Percentiles rank a stretch among this genome's conserved stretches.
Conservation (phyloP, 208 protist species). For the Trypanosoma scelopori region DNA sequence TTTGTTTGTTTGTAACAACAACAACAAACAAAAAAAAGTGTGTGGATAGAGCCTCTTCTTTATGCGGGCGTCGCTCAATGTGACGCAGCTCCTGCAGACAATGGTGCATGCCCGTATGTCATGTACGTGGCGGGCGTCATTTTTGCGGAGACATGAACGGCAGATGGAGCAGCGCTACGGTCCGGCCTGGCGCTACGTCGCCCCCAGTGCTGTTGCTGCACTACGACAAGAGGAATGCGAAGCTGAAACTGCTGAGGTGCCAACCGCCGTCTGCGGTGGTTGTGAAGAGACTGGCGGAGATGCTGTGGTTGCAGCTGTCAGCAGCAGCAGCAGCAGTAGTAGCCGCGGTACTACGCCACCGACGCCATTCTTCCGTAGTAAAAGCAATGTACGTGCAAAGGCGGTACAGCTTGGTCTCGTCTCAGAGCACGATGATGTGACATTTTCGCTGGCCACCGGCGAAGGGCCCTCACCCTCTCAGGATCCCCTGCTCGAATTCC, state of each 20-base stretch:
- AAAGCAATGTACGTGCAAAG: constrained; percentile 4
- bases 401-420: constrained; percentile 19
- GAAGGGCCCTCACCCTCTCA: not conserved
- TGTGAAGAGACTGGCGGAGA: not conserved
- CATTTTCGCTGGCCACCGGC: not conserved
- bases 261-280: not conserved
- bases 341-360: not conserved
- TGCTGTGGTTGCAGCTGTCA: no score
- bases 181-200: constrained; percentile 49
- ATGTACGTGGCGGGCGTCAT: not conserved
- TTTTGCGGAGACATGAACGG: constrained; percentile 35
- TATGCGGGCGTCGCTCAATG: constrained; percentile 9
- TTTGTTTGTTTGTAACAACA: no score
- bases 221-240: no score
- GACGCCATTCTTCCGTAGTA: not conserved
- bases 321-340: no score
- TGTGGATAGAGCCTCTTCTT: not conserved
- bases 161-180: constrained; percentile 50
- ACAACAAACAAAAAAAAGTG: no score
- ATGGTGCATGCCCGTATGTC: not conserved
- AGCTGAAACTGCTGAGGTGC: not conserved
- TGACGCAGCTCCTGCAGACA: constrained; percentile 2
- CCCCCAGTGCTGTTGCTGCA: not conserved
- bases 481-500: constrained; percentile 63
- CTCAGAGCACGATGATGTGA: not conserved